These are phyloP conservation scores for Saitozyma sp. DNA, from an alignment of 768 basidiomycete genomes.

Conservation along the genomic window DNA sequence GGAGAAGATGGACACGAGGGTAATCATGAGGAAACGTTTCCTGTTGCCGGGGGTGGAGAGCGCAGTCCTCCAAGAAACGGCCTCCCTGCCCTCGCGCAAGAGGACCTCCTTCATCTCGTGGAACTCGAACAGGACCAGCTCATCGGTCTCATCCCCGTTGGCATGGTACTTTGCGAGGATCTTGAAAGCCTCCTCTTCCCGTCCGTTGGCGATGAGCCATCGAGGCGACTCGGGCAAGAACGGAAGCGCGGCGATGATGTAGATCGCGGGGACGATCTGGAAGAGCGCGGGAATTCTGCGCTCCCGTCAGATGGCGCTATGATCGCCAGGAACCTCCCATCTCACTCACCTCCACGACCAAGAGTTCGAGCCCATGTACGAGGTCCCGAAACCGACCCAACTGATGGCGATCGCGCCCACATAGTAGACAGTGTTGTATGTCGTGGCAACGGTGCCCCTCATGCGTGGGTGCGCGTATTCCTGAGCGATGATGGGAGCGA, in stretches of 20 bases:
- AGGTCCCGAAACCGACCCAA: constrained; percentile 69
- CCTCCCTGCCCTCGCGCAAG: not conserved
- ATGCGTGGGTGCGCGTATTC: constrained; percentile 78
- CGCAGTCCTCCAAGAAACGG: constrained; percentile 4
- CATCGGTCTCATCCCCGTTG: constrained; percentile 5
- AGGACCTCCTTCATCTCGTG: constrained; percentile 4
- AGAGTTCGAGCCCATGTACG: too few relatives aligned
- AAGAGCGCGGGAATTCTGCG: constrained; percentile 24
- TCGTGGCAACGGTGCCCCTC: too few relatives aligned
- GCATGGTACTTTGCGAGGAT: constrained; percentile 13
- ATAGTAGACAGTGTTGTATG: constrained; percentile 71
- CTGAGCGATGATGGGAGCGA: too few relatives aligned
- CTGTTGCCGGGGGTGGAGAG: constrained; percentile 1
- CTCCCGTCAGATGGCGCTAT: too few relatives aligned
- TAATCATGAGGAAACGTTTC: constrained; percentile 6
- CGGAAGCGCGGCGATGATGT: not conserved
- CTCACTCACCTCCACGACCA: too few relatives aligned
- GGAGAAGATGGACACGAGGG: constrained; percentile 6
- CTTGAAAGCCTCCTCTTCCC: constrained; percentile 9
- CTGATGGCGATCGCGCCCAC: constrained; percentile 61
- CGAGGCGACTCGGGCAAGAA: constrained; percentile 10
- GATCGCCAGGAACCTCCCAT: too few relatives aligned
- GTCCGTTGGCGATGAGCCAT: constrained; percentile 5
- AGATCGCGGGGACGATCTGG: not conserved
- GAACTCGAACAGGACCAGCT: constrained; percentile 7